Conservation (phyloP, 2,329 filamentous ascomycete species). For the Penicillium sp. region DNA sequence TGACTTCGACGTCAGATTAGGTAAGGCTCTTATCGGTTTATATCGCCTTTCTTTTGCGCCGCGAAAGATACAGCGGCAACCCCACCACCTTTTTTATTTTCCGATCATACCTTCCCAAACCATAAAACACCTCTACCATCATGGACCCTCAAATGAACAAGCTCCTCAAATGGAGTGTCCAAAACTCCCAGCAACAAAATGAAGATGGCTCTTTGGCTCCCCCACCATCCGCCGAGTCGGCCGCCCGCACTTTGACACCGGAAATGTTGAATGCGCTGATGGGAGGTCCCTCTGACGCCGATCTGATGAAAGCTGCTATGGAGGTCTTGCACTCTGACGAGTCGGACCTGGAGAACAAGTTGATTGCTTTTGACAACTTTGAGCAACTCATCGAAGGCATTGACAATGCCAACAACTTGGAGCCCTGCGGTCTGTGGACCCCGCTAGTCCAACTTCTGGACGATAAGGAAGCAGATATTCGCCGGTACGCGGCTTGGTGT, state of each 20-base stretch:
- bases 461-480: constrained; percentile 68
- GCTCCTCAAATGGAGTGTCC: constrained; percentile 76
- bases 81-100: not conserved
- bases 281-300: constrained; percentile 84
- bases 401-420: constrained; percentile 96
- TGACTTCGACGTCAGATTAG: constrained; percentile 4
- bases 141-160: constrained; percentile 68
- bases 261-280: constrained; percentile 72
- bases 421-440: constrained; percentile 74
- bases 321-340: constrained; percentile 67
- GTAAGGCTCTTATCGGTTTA: not conserved
- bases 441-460: constrained; percentile 73
- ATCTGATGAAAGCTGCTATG: constrained; percentile 87
- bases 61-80: not conserved
- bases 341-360: constrained; percentile 70
- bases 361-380: constrained; percentile 90
- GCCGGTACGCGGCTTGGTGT: constrained; percentile 91
- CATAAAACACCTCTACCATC: constrained; percentile 24
- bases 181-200: constrained; percentile 54
- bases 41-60: not conserved
- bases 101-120: no score
- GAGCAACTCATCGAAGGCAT: constrained; percentile 89
- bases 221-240: constrained; percentile 34
- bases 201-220: constrained; percentile 36
- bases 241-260: constrained; percentile 57